Evolutionary conservation across 768 basidiomycete genomes (phyloP), one percentile per base, ranked within the genome.

Genomic region (Kwoniella botswanensis): DNA sequence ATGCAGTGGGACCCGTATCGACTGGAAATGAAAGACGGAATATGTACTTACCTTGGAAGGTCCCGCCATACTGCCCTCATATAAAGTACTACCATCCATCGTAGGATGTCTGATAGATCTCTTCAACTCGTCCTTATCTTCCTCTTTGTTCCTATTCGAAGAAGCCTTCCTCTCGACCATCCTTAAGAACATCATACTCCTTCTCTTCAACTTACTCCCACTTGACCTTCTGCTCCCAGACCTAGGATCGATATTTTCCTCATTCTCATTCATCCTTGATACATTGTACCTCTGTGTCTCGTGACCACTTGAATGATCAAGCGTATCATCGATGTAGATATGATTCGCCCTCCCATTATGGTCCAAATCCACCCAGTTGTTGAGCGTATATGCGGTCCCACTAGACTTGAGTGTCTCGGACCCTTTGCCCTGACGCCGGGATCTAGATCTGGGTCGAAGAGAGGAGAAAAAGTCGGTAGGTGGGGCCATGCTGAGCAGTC

Each of bases 161-260:
- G 59, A 61, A 21, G 59, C n/a, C 22, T 65, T 65, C 29, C 65
- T 29, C 59, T 53, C 67, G 42, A 68, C 67, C 68, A 70, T 70
- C 35, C 22, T 64, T 7, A 70, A 42, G 29, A 70, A 44, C 29
- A 65, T 63, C 55, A 70, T 64, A 56, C 68, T 70, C 52, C 54
- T 57, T 29, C 68, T 44, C 43, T 70, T 70, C 24, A 70, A 41
- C 24, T 46, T 65, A 52, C 63, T 55, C 15, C 41, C 62, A 4
- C 61, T 21, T 11, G n/a, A n/a, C 29, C n/a, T 41, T 62, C 18
- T 13, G 9, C 22, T 61, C 1, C 11, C n/a, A 1, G 11, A 41
- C 13, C 9, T 15, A 15, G 15, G n/a, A 43, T 43, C 21, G 54
- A 55, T 3, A 44, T 53, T 52, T 10, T 65, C 52, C 3, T 52